Evolutionary conservation across 2,329 filamentous ascomycete species (phyloP), one percentile per base, ranked within the genome.

Genomic region (Thermothelomyces thermophilus): DNA sequence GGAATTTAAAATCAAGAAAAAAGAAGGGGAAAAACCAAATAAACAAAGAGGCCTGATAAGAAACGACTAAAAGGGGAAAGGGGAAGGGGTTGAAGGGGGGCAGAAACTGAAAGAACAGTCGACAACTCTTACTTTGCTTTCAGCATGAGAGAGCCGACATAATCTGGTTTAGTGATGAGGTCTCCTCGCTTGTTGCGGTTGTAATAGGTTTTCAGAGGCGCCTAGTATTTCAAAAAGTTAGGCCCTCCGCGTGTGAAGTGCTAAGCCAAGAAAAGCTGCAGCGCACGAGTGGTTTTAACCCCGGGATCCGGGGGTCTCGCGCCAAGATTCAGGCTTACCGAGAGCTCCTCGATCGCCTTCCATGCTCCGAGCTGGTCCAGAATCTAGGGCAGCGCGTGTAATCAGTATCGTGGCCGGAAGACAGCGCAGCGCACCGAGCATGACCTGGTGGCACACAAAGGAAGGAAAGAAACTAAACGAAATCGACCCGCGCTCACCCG

Each of bases 291-390:
- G n/a, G n/a, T n/a, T n/a, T n/a, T n/a, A n/a, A n/a, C n/a, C n/a
- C n/a, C n/a, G n/a, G n/a, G n/a, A n/a, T n/a, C n/a, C n/a, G n/a
- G n/a, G n/a, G n/a, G n/a, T n/a, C n/a, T n/a, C n/a, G n/a, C n/a
- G n/a, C n/a, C n/a, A n/a, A n/a, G n/a, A n/a, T n/a, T n/a, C n/a
- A n/a, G n/a, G n/a, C 59, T 34, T 9, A 60, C 58, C 41, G 63
- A 58, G 10, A 59, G 47, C 2, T 53, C 9, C 1, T 57, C 41
- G 1, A 69, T 48, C 0, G 43, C 26, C 1, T 56, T 51, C 16
- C 59, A 56, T 2, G 67, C 57, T 2, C 63, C 64, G 1, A 71
- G 57, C 35, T 71, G 68, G 5, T 62, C 48, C 0, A 70, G 46
- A 44, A 58, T 58, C 48, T 56, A 26, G 33, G 5, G 22, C 37